Base-by-base conservation (phyloP, 192 early-diverging fungal genomes). In the Coemansia sp. region DNA sequence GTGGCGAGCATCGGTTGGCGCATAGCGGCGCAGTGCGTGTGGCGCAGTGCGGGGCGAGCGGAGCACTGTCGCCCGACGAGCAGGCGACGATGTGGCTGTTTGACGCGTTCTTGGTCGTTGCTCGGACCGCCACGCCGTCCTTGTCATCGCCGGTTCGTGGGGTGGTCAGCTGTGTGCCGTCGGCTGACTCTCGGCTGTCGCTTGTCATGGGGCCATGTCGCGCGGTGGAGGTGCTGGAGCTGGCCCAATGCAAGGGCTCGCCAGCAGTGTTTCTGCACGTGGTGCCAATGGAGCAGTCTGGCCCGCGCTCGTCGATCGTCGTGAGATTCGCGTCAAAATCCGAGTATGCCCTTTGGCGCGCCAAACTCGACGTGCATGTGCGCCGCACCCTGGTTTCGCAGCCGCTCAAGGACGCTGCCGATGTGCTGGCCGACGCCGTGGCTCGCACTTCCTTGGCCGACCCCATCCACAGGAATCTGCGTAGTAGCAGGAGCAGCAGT, bases 31-130 rank as follows among this genome's bases (percentile, higher is more conserved):
- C 58, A 0, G 77, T 80, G 38, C 65, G 56, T 25, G 60, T 63
- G 20, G 60, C 68, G 6, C 52, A 57, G 16, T 39, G 39, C 37
- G 66, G 61, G 1, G 62, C 53, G 20, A 61, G 56, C 23, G 58
- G 68, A 60, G 64, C 61, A 12, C 62, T 73, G 64, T 42, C 66
- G 59, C 62, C 66, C 3, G 77, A 71, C 13, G 64, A 70, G 57
- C 34, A 65, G 0, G 72, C 72, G 0, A 69, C 66, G 2, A 68
- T 79, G 72, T 79, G 77, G 77, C 52, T 79, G 62, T 79, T 79
- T 50, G 77, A 79, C 33, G 18, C 61, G 33, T 79, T 79, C 50
- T 52, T 70, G 2, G 25, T 79, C 3, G 42, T 79, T 16, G 77
- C 77, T 34, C 62, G 69, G 37, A 25, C 63, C 6, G 65, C 61